Evolutionary conservation across 768 basidiomycete genomes (phyloP), one percentile per base, ranked within the genome.

Genomic region (Hebeloma cylindrosporum): DNA sequence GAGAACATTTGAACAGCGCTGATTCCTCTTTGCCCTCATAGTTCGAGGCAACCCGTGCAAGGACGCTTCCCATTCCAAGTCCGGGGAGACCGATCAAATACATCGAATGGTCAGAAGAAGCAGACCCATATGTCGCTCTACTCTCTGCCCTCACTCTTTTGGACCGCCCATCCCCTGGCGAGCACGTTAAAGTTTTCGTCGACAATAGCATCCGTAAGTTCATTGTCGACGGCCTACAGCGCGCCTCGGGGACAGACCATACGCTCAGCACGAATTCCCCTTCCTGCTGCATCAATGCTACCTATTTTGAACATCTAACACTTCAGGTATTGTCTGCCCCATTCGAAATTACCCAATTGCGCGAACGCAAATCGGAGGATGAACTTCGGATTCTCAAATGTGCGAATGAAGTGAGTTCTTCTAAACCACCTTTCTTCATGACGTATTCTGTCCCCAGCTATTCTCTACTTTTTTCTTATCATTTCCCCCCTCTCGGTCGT

Each of bases 41-140:
- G 48, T 93, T 93, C 50, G 89, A 94, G 61, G 74, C 74, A 8
- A 75, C 80, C 0, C 78, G 90, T 25, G 89, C 90, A 0, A 79
- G 71, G 53, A 56, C 75, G 21, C 71, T 91, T 11, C 60, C 66
- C 3, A 59, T 93, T 16, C 80, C 84, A 1, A 66, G 68, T 14
- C 49, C 60, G 30, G 29, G 45, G n/a, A 62, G 63, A 14, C 51
- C 67, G 11, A 68, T 78, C 21, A 57, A 62, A 13, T 86, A 72
- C 47, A 65, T 75, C 6, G 72, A 73, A 51, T 85, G 83, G 84
- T 67, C 77, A 10, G 88, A 91, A 60, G 81, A 84, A 36, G 78
- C 74, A 13, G 69, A 78, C 57, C 87, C 89, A 0, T 92, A 84
- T 53, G 50, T 70, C 2, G 61, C 73, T n/a, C 77, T 77, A 3